phyloP scores from a whole-genome alignment of 805 yeast species.

The fission yeast (Schizosaccharomyces pombe) region DNA sequence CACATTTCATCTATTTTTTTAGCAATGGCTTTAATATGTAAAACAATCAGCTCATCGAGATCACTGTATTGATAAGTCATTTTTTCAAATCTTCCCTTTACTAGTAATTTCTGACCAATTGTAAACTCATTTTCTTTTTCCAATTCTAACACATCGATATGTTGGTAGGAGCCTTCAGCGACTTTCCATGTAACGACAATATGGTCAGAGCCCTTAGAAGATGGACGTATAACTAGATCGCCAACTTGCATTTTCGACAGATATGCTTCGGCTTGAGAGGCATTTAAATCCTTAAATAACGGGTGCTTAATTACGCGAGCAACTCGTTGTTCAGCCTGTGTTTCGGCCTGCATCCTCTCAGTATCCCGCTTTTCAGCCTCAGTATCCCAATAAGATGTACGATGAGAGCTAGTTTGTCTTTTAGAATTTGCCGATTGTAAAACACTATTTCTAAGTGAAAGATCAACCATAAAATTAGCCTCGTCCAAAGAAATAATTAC shows the following conservation, averaged over 20 bases:
- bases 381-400: slow-evolving; percentile 38
- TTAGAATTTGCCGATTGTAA: slow-evolving; percentile 28
- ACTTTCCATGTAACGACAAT: slow-evolving; percentile 92
- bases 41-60: slow-evolving; percentile 76
- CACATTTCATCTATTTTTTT: slow-evolving; percentile 65
- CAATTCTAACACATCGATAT: slow-evolving; percentile 61
- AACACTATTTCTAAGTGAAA: slow-evolving; percentile 46
- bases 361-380: slow-evolving; percentile 47
- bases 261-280: slow-evolving; percentile 76
- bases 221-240: slow-evolving; percentile 81
- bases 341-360: slow-evolving; percentile 28
- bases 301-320: slow-evolving; percentile 78
- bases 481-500: slow-evolving; percentile 49
- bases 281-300: slow-evolving; percentile 58
- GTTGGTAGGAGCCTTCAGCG: slow-evolving; percentile 74
- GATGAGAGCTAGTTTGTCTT: slow-evolving; percentile 1
- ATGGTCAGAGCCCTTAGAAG: slow-evolving; percentile 70
- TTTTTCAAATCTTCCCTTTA: slow-evolving; percentile 24
- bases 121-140: slow-evolving; percentile 40
- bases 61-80: slow-evolving; percentile 39
- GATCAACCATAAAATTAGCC: slow-evolving; percentile 47
- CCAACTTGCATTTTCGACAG: slow-evolving; percentile 78
- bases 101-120: slow-evolving; percentile 33
- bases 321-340: slow-evolving; percentile 42
- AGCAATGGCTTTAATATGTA: slow-evolving; percentile 65